Evolutionary conservation across 768 basidiomycete species (phyloP).

Genomic region (Lentinula guzmanii): DNA sequence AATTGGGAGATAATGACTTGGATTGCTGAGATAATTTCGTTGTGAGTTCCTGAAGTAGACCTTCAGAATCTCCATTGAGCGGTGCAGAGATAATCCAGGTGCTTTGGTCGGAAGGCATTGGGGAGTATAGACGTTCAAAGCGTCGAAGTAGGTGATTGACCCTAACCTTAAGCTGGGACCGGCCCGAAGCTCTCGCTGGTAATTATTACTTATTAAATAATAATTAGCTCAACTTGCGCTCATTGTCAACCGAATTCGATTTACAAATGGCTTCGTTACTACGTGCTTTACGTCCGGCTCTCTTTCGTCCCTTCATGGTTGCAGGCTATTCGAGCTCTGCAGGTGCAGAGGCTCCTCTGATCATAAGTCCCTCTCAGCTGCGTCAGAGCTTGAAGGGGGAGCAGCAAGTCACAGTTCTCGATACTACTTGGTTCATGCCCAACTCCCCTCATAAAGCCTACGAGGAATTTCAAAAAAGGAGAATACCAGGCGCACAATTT

Average conservation of each 20-base stretch:
- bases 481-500: slow-evolving; percentile 68
- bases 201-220: background rate
- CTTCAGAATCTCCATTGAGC: slow-evolving; percentile 79
- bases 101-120: slow-evolving; percentile 93
- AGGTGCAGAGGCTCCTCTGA: slow-evolving; percentile 34
- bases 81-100: slow-evolving; percentile 92
- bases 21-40: slow-evolving; percentile 57
- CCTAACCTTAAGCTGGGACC: background rate
- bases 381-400: slow-evolving; percentile 27
- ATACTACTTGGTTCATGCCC: slow-evolving; percentile 95
- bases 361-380: slow-evolving; percentile 48
- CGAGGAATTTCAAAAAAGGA: slow-evolving; percentile 62
- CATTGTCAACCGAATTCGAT: background rate
- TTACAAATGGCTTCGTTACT: background rate
- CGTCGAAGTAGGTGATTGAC: background rate
- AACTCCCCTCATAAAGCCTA: slow-evolving; percentile 64
- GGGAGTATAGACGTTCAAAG: background rate
- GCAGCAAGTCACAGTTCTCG: slow-evolving; percentile 45
- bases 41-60: slow-evolving; percentile 57
- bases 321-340: slow-evolving; percentile 27
- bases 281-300: background rate
- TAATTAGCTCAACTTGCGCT: background rate
- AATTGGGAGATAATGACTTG: slow-evolving; percentile 38
- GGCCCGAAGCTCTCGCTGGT: background rate
- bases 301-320: slow-evolving; percentile 8